Evolutionary conservation across 1,284 basidiomycete genomes (phyloP), one percentile per base, ranked within the genome.

Genomic region (Crucibulum parvulum): DNA sequence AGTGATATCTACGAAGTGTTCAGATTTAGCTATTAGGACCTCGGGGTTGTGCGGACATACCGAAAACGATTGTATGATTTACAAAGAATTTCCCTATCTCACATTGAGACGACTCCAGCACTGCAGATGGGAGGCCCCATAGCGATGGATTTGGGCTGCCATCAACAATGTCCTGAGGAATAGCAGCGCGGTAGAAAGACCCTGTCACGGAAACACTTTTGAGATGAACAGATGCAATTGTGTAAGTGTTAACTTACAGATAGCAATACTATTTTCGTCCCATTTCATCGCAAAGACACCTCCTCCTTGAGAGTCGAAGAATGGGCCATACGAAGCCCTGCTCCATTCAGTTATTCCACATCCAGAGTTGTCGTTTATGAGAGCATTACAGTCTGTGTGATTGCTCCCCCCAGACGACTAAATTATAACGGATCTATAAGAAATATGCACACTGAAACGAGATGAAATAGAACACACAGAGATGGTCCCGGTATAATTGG

Each of bases 211-310:
- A 52, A 52, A 50, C 16, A 35, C 24, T 24, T 24, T 24, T 51
- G 38, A 38, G 37, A 38, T 2, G n/a, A 61, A 37, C n/a, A 36
- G n/a, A 18, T 43, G 7, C 10, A 41, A 37, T n/a, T 39, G 11
- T 8, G 16, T 16, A 10, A 37, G 36, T 34, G 45, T 35, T 36
- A 36, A 81, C 87, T 70, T 59, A 91, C 90, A 93, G 57, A 92
- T 80, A 18, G 86, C 84, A 59, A 93, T 91, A 1, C 88, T 88
- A 51, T 83, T 83, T 60, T 88, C 83, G 65, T 91, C 89, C 90
- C 90, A 93, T 63, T 89, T 88, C 87, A 92, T 92, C 0, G 87
- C 91, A 65, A 88, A 90, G 1, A 91, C 85, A 15, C 91, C 92
- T n/a, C 92, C 91, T 8, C 89, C 89, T 66, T 83, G 84, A 1